Percentiles rank a stretch among this genome's conserved stretches.
These are phyloP conservation scores for Cyberlindnera maclurae DNA, from an alignment of 805 yeast species.

Conservation along the genomic window DNA sequence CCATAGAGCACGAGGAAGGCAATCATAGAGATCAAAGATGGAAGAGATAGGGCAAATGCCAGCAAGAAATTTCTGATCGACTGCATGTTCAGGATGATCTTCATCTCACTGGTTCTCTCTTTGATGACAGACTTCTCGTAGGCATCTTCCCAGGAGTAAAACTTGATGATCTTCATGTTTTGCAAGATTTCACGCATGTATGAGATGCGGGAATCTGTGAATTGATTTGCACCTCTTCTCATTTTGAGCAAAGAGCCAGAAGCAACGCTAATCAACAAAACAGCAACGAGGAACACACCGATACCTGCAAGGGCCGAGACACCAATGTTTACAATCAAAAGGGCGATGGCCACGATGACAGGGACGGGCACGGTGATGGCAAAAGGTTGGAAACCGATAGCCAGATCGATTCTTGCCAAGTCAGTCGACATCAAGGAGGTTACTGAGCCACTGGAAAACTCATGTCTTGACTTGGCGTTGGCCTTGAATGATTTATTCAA, in stretches of 20 bases:
- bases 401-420: conserved; percentile 65
- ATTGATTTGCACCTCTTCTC: conserved; percentile 48
- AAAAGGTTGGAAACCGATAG: conserved; percentile 54
- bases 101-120: conserved; percentile 53
- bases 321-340: conserved; percentile 62
- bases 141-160: conserved; percentile 82
- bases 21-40: conserved; percentile 50
- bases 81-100: conserved; percentile 49
- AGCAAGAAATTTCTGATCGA: conserved; percentile 45
- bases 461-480: conserved; percentile 43
- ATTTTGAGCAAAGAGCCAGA: conserved; percentile 43
- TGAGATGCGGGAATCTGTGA: conserved; percentile 59
- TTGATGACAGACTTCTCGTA: conserved; percentile 47
- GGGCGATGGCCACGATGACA: conserved; percentile 51
- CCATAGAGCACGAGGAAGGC: conserved; percentile 38
- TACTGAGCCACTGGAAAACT: conserved; percentile 52
- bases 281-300: conserved; percentile 42
- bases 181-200: conserved; percentile 55
- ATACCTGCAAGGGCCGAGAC: conserved; percentile 62
- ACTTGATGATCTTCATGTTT: conserved; percentile 66
- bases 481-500: conserved; percentile 57
- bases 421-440: conserved; percentile 76
- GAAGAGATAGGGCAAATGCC: conserved; percentile 44
- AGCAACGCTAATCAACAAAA: conserved; percentile 35
- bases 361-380: conserved; percentile 53